Base-by-base conservation (phyloP, 257 asterid genomes). In the Anisodus acutangulus region DNA sequence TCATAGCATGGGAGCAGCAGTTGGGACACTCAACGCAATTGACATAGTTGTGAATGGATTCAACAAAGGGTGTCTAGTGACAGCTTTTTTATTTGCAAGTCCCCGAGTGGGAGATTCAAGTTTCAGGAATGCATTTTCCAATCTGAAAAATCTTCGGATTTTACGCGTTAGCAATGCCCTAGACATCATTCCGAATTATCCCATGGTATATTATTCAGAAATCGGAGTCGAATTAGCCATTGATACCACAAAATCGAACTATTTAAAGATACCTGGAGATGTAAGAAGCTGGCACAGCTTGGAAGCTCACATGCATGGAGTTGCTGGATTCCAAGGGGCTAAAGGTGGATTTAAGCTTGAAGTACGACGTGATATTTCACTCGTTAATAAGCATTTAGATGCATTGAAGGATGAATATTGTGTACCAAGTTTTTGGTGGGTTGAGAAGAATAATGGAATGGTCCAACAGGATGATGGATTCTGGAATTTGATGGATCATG, bases 381-480 rank as follows among this genome's bases (percentile, higher is more conserved):
- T 95, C 16, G 90, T 91, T 59, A 95, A 94, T 60, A 95, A 95
- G 85, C 79, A 80, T 72, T 4, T 86, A 87, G 94, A 93, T 85
- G 87, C 43, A 0, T 85, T 95, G 87, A 91, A 89, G 81, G 94
- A 93, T 79, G 93, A 90, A 71, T 76, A 91, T 59, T 82, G 91
- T n/a, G 93, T 93, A 8, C 96, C 94, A 2, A 87, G 22, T 79
- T 82, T 90, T 0, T 95, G 99, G 98, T 89, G 94, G 94, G 85
- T 92, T 78, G 89, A 92, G 78, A 88, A 88, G 88, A 87, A 95
- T 43, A 92, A 90, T 58, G 98, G 98, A 6, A 91, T 95, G 96
- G 94, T 93, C 89, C 98, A 94, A 84, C 87, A 87, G 66, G 88
- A 78, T 0, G 98, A 93, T 91, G 96, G 96, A 39, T 85, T 95